Evolutionary conservation across 2,329 filamentous ascomycete genomes (phyloP), one percentile per base, ranked within the genome.

Genomic region (Phyllosticta citrichinensis): DNA sequence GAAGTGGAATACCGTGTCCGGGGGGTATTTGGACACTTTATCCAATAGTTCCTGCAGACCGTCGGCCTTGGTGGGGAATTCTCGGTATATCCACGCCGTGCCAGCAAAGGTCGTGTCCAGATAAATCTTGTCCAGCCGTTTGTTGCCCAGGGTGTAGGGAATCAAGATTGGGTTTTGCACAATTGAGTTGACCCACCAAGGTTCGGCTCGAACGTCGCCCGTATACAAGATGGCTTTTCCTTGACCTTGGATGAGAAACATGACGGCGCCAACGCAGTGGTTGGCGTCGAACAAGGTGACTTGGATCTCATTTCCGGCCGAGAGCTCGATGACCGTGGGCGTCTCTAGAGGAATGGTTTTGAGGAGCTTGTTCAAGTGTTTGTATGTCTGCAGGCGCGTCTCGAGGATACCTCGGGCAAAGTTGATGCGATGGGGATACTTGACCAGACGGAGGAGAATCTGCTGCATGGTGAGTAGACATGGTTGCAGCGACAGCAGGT

Each of bases 271-370:
- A 0, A 87, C 82, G 67, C 93, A 97, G 70, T 97, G 93, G 67
- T 97, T 97, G 1, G 93, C 91, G 75, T 96, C 88, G 57, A 97
- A 83, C 0, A 97, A 78, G 0, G 91, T 97, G 19, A 96, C 89
- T 55, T 86, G 84, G 24, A 97, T 84, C n/a, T 75, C 76, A 55
- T 82, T 81, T 1, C 83, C 83, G 0, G 87, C 89, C 1, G 79
- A 80, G 2, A 97, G 79, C 68, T 96, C 89, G 55, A 97, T 83
- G 3, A 77, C 74, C 0, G 87, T 92, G 0, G 91, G 89, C 0
- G 90, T 91, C 56, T 94, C 87, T 9, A 96, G 75, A 0, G 92
- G 92, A 33, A 97, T 81, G 0, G 91, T 81, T 74, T 92, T 91
- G 57, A 96, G 75, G 27, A 94, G 73, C 58, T 81, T 88, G 59